These are phyloP conservation scores for Botrytis fragariae DNA, from an alignment of 2,329 filamentous ascomycete genomes.

Conservation along the genomic window DNA sequence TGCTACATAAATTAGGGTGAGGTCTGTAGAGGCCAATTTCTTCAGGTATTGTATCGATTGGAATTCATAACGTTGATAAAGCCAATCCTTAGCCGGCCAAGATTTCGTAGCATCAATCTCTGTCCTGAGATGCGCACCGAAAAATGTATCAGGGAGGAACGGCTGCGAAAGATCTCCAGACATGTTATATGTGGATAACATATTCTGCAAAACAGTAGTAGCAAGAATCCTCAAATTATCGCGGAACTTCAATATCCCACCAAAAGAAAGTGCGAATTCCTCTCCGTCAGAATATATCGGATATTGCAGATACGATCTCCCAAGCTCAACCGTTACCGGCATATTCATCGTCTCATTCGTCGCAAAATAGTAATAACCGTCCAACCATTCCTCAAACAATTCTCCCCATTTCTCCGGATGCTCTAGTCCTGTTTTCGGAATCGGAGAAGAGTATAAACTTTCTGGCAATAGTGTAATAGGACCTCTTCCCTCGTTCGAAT, in stretches of 20 bases:
- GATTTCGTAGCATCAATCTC: constrained; percentile 30
- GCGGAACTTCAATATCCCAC: constrained; percentile 32
- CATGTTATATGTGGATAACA: constrained; percentile 21
- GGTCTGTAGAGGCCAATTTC: constrained; percentile 34
- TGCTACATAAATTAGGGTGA: constrained; percentile 44
- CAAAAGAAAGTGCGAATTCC: constrained; percentile 28
- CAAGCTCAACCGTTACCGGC: constrained; percentile 27
- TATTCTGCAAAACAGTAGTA: constrained; percentile 26
- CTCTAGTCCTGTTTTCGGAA: background rate
- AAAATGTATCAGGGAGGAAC: constrained; percentile 23
- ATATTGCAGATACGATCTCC: constrained; percentile 30
- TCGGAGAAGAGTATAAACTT: background rate
- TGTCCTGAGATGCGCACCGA: constrained; percentile 33
- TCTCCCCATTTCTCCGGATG: constrained; percentile 1
- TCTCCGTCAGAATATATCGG: constrained; percentile 28
- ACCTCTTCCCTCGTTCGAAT: background rate
- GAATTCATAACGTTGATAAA: constrained; percentile 30
- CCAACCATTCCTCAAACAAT: background rate
- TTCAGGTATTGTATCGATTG: constrained; percentile 41
- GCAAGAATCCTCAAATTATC: constrained; percentile 29
- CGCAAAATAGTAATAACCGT: background rate
- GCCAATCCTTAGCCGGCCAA: constrained; percentile 23
- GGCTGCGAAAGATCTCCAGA: constrained; percentile 17
- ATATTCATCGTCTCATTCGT: background rate
- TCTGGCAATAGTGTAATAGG: constrained; percentile 9